Conservation (phyloP, 1,139 yeast genomes). For the Geotrichum europaeum region DNA sequence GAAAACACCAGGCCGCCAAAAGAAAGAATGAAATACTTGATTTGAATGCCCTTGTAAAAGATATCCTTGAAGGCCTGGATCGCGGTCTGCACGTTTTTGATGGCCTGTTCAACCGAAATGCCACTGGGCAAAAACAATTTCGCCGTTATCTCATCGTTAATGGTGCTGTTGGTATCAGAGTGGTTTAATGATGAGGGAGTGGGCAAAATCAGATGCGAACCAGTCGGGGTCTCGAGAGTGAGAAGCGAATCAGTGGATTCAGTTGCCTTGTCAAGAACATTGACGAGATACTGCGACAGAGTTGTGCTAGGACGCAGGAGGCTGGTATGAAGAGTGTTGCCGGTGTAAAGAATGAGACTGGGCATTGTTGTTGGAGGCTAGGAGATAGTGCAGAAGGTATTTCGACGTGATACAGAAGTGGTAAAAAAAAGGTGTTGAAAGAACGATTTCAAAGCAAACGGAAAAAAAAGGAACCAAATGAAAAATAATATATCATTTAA, state of each 20-base stretch:
- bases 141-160: conserved; percentile 21
- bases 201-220: conserved; percentile 1
- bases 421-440: background rate
- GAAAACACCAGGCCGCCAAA: conserved; percentile 28
- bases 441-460: background rate
- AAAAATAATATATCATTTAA: background rate
- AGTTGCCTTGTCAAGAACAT: background rate
- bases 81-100: conserved; percentile 2
- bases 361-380: conserved; percentile 9
- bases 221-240: conserved; percentile 4
- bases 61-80: conserved; percentile 2
- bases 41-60: conserved; percentile 6
- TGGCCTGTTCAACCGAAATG: conserved; percentile 5
- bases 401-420: background rate
- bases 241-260: background rate
- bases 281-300: conserved; percentile 6
- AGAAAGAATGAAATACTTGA: conserved; percentile 25
- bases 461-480: background rate
- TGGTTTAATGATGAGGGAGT: background rate
- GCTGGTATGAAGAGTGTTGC: conserved; percentile 21
- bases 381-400: background rate
- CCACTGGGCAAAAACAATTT: conserved; percentile 27
- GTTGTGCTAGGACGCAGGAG: conserved; percentile 8
- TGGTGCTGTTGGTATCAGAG: background rate
- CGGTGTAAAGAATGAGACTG: conserved; percentile 19